Evolutionary conservation across 345 rosid genomes (phyloP).

Genomic region (Hevea brasiliensis): DNA sequence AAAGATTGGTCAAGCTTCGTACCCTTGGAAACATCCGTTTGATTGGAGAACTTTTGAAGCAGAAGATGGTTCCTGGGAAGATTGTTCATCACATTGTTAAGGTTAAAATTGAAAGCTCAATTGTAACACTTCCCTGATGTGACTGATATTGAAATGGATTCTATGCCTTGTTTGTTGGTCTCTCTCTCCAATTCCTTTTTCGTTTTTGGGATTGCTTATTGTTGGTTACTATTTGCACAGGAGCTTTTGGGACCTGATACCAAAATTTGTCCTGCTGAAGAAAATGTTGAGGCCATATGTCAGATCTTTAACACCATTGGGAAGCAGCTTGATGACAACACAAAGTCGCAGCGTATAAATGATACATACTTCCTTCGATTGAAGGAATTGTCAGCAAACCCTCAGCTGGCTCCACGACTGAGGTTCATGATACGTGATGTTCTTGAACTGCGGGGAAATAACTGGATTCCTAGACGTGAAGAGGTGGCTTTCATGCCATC

Average conservation of each 20-base stretch:
- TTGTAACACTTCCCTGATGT: background rate
- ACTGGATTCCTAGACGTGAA: conserved; percentile 93
- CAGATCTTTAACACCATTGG: conserved; percentile 85
- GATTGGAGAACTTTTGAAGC: conserved; percentile 94
- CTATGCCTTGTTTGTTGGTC: too few relatives aligned
- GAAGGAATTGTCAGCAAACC: conserved; percentile 63
- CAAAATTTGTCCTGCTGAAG: conserved; percentile 73
- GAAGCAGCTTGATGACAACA: conserved; percentile 79
- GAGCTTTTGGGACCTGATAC: conserved; percentile 75
- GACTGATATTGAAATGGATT: too few relatives aligned
- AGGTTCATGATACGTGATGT: conserved; percentile 86
- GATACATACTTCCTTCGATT: conserved; percentile 60
- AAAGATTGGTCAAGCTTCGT: conserved; percentile 71
- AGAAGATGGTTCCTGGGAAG: conserved; percentile 91
- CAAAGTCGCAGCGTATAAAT: conserved; percentile 62
- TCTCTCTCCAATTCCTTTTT: too few relatives aligned
- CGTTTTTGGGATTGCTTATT: conserved; percentile 4
- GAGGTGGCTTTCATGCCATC: conserved; percentile 50
- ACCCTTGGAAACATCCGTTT: conserved; percentile 88
- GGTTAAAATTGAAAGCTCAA: too few relatives aligned
- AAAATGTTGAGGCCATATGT: conserved; percentile 88
- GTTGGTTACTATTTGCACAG: conserved; percentile 36
- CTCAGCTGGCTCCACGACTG: conserved; percentile 62
- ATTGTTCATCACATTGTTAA: conserved; percentile 91
- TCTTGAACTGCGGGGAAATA: conserved; percentile 64